These are phyloP conservation scores for Chaetoceros tenuissimus DNA, from an alignment of 108 stramenopile species.

Conservation along the genomic window DNA sequence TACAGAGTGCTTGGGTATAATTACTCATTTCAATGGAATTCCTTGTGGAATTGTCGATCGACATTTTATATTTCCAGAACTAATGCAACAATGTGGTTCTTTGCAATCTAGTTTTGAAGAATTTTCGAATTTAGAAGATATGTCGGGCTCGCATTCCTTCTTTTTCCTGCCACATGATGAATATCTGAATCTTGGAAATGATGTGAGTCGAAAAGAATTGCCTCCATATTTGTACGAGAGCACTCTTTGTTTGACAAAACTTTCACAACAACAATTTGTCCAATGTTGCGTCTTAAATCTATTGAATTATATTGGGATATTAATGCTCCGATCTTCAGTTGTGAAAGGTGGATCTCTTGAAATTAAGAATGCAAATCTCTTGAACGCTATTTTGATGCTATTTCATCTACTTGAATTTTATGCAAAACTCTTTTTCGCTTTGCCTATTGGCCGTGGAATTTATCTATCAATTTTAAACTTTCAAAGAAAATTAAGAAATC, in stretches of 20 bases:
- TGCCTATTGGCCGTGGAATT: not conserved
- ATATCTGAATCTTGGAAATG: slow-evolving; percentile 18
- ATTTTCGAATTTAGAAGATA: slow-evolving; percentile 19
- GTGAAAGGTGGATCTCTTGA: slow-evolving; percentile 44
- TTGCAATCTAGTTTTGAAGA: slow-evolving; percentile 9
- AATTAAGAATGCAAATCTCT: slow-evolving; percentile 6
- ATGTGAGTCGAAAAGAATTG: slow-evolving; percentile 8
- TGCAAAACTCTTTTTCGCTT: not conserved
- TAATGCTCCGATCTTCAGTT: slow-evolving; percentile 53
- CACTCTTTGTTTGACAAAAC: slow-evolving; percentile 37
- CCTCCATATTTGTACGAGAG: slow-evolving; percentile 51
- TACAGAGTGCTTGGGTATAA: slow-evolving; percentile 39
- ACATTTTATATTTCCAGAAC: slow-evolving; percentile 65
- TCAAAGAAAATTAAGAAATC: not conserved
- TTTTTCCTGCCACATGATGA: slow-evolving; percentile 1
- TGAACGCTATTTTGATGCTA: not conserved
- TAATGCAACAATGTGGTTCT: slow-evolving; percentile 42
- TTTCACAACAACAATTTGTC: slow-evolving; percentile 45
- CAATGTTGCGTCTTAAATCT: slow-evolving; percentile 47
- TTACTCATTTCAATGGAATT: slow-evolving; percentile 73
- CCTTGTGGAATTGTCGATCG: slow-evolving; percentile 17
- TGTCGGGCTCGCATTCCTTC: slow-evolving; percentile 10
- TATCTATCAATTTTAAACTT: not conserved
- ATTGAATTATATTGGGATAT: slow-evolving; percentile 66
- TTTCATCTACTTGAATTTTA: not conserved